Base-by-base conservation (phyloP, 2,329 filamentous ascomycete genomes). In the Colletotrichum truncatum region DNA sequence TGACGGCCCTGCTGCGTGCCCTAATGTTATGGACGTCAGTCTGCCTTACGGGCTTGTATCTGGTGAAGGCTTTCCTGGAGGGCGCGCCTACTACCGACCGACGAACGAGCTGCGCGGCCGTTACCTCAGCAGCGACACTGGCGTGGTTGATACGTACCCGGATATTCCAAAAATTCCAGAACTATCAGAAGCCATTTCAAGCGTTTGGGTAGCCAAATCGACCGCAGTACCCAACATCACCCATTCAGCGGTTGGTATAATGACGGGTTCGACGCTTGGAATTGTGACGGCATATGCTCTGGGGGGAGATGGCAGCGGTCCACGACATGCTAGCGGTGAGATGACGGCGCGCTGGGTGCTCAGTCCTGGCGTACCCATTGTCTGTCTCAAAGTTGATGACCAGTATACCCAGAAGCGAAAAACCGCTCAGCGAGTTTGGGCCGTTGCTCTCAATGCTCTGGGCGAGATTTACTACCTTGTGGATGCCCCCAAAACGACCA, bases 21-120 rank as follows among this genome's bases (percentile, higher is more conserved):
- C 93, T 2, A 98, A 98, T 72, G 87, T 92, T 34, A 94, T 98
- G 91, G 94, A 97, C 74, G 87, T 97, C 34, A 97, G 94, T 73
- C 92, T 95, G 71, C 87, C 88, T 8, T 94, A 92, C 74, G 95
- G 95, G 8, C 87, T 95, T 79, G 81, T 97, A 7, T 90, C 93
- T 57, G 95, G 94, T 3, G 93, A 97, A 80, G 94, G 93, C 2
- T 93, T 91, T 60, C 94, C 94, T 0, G 92, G 93, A 51, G 94
- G 95, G 4, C 89, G 91, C 60, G 86, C 89, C 45, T 96, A 94
- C 75, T 97, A 91, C 73, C 91, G 93, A 32, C 87, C 89, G 9
- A 84, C 85, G 2, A 88, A 89, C 48, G 93, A 97, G 77, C 88
- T 90, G 77, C 87, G 91, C 53, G 93, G 94, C 14, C 89, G 90